A percentile compares a stretch with the other conserved stretches of the same genome.
Evolutionary conservation across 257 asterid genomes (phyloP).

Genomic region (Plantago major): DNA sequence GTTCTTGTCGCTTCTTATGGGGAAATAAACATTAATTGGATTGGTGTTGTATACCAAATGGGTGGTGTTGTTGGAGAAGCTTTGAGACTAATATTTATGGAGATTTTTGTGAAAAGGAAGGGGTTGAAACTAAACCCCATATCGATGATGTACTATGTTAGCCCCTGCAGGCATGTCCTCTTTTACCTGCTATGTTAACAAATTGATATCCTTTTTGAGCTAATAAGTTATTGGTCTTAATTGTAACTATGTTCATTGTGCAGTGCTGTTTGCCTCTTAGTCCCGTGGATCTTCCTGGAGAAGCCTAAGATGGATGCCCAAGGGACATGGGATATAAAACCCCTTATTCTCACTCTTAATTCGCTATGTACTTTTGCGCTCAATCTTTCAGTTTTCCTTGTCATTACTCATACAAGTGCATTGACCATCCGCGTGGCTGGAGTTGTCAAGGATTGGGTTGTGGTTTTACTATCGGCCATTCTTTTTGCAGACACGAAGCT

Average conservation of each 20-base stretch:
- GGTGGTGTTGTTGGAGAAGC: constrained; percentile 99
- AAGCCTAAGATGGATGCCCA: constrained; percentile 80
- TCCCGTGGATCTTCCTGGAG: constrained; percentile 96
- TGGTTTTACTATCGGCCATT: constrained; percentile 83
- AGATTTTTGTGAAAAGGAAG: constrained; percentile 87
- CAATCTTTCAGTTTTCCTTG: constrained; percentile 94
- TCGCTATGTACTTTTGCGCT: constrained; percentile 94
- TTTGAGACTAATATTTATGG: constrained; percentile 90
- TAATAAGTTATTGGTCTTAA: not conserved
- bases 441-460: constrained; percentile 99
- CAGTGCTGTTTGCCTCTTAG: constrained; percentile 93
- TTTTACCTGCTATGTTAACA: not conserved
- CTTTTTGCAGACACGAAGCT: constrained; percentile 88
- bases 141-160: constrained; percentile 94
- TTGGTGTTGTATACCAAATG: constrained; percentile 98
- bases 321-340: constrained; percentile 74
- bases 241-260: constrained; percentile 22
- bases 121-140: constrained; percentile 88
- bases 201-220: not conserved
- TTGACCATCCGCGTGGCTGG: constrained; percentile 99
- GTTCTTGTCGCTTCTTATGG: constrained; percentile 95
- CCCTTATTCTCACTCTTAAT: constrained; percentile 59
- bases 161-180: constrained; percentile 92
- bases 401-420: constrained; percentile 94
- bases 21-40: constrained; percentile 85